Evolutionary conservation across 2,329 filamentous ascomycete genomes (phyloP), one percentile per base, ranked within the genome.

Genomic region (Venturia oleaginea): DNA sequence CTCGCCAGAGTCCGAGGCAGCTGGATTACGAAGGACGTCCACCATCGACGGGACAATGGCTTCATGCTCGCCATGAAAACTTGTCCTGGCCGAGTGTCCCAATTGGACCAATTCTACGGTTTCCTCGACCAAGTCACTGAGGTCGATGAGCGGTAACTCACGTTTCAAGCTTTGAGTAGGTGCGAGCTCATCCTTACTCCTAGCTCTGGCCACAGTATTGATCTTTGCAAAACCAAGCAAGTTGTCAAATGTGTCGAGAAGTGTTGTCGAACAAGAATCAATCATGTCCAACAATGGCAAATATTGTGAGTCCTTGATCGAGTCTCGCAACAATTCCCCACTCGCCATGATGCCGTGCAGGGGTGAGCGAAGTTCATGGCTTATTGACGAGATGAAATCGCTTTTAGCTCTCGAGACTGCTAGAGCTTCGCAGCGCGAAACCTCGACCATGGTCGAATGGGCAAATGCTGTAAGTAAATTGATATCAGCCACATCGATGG

Each of bases 401-500:
- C 72, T 73, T 65, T 78, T 78, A 4, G 72, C 72, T 43, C 73
- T 69, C n/a, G 70, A 70, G n/a, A 72, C 69, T 30, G 79, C 79
- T 43, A 80, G 72, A 0, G 81, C 81, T 65, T 85, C 81, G 59
- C 83, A 66, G 1, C 81, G 76, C 0, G 80, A 78, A 0, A 87
- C 74, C 63, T 87, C 84, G 0, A 81, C 78, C 76, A 85, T 84
- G 22, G 84, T 80, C 0, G 80, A 79, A 63, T 81, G 80, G 0
- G 79, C 79, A 66, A 85, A 84, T 0, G 79, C 80, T 4, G 74
- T 72, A 4, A 85, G 73, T 34, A 81, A 82, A 15, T 76, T 80
- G 2, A 86, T 74, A 46, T 85, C 83, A 6, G 78, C 76, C 30
- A 78, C 73, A 1, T 74, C 68, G 40, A 85, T 79, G 2, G 76